Base-by-base conservation (phyloP, 192 early-diverging fungal genomes). In the Piromyces finnis region DNA sequence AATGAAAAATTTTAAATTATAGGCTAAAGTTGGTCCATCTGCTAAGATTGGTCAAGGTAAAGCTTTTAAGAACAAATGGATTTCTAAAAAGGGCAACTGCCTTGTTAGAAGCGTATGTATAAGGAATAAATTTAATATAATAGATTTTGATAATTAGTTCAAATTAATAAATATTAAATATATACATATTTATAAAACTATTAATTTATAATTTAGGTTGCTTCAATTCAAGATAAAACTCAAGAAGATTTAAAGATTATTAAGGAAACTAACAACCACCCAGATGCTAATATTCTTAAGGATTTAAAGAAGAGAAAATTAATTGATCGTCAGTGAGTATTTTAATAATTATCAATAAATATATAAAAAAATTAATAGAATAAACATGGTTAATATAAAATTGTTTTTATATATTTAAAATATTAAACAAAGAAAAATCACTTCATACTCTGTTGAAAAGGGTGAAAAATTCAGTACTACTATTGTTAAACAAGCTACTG, bases 31-130 rank as follows among this genome's bases (percentile, higher is more conserved):
- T 51, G 96, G 95, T 28, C 86, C 91, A 14, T 80, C 89, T 36
- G 94, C 94, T 83, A 94, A 92, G 84, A 93, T 98, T 84, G 98
- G 97, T 30, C 95, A 96, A 86, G 95, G 95, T 78, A 93, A 93
- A 84, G 96, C 96, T 28, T 93, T 99, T 86, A 95, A 95, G 85
- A 95, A 97, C 89, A 98, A 97, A 88, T 99, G 98, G 98, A 92
- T 99, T 86, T 91, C 90, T 79, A 97, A 98, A 86, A 88, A 79
- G 16, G 88, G 87, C 51, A 90, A 89, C 77, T 22, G 29, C 32
- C 86, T 98, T 29, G 88, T 94, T 30, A 91, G 95, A 77, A 81
- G 78, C 15, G 85, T 86, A 77, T 27, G 36, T 79, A 16, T 12
- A 22, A 36, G 5, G 77, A 12, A 1, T 16, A 29, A 13, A 35